Evolutionary conservation across 176 grass and related monocot genomes (phyloP).

Genomic region (barley (Hordeum vulgare)): MorexV3_pseudomolecules_assembly NC_058524.1:74924672-74925171

Average conservation of each 20-base stretch:
- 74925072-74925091: conserved; percentile 98
- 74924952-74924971: conserved; percentile 65
- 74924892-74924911: conserved; percentile 96
- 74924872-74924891: conserved; percentile 88
- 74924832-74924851: conserved; percentile 86
- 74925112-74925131: conserved; percentile 83
- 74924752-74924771: not conserved
- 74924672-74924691: conserved; percentile 90
- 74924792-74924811: conserved; percentile 76
- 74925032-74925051: conserved; percentile 76
- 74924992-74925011: conserved; percentile 1
- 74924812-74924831: conserved; percentile 86
- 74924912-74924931: conserved; percentile 96
- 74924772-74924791: not conserved
- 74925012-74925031: not conserved
- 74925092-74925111: conserved; percentile 94
- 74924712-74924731: conserved; percentile 15
- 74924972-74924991: conserved; percentile 6
- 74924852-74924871: conserved; percentile 97
- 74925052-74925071: conserved; percentile 89
- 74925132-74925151: conserved; percentile 95
- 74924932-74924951: conserved; percentile 89
- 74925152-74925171: conserved; percentile 97
- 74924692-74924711: conserved; percentile 32
- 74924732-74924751: conserved; percentile 15